These are phyloP conservation scores for Calvatia gigantea DNA, from an alignment of 768 basidiomycete species.

Conservation along the genomic window DNA sequence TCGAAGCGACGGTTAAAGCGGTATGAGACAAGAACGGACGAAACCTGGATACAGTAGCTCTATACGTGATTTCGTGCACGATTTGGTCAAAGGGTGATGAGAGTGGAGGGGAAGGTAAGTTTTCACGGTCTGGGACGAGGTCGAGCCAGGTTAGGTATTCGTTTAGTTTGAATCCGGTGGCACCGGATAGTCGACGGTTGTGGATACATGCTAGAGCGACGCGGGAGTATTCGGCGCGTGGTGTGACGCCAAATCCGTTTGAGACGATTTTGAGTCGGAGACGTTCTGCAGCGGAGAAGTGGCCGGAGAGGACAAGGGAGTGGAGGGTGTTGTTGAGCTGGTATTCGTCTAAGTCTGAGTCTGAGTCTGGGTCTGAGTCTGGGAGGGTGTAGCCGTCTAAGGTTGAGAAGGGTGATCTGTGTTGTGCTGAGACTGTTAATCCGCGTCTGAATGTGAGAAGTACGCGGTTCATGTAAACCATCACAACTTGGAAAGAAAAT, in stretches of 20 bases:
- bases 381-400: no score
- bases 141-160: slow-evolving; percentile 4
- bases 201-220: slow-evolving; percentile 4
- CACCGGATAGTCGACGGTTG: slow-evolving; percentile 1
- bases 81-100: neutral
- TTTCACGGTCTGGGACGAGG: neutral
- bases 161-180: neutral
- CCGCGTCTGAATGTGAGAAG: neutral
- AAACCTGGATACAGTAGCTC: neutral
- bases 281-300: slow-evolving; percentile 7
- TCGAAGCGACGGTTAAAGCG: neutral
- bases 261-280: neutral
- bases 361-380: neutral
- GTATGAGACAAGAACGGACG: neutral
- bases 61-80: neutral
- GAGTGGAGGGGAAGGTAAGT: neutral
- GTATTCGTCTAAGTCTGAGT: neutral
- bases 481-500: no score
- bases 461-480: no score
- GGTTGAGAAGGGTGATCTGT: neutral
- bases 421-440: neutral
- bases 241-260: neutral
- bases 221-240: neutral
- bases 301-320: neutral
- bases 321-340: neutral